phyloP scores from a whole-genome alignment of 495 filamentous ascomycete species.

The Aspergillus steynii region DNA sequence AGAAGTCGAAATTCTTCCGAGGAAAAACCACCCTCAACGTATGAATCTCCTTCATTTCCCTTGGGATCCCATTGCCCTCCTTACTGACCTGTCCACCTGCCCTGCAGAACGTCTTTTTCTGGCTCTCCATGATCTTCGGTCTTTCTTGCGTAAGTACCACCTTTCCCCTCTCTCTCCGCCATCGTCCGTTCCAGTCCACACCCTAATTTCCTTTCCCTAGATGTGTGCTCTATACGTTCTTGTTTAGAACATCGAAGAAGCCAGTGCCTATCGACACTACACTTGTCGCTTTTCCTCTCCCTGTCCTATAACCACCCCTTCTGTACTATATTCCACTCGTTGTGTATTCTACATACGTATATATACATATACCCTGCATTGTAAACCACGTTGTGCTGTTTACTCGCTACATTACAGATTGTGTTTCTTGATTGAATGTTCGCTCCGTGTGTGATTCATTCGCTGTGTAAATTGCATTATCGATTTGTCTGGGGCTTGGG shows the following conservation, averaged over 20 bases:
- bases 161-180: not conserved
- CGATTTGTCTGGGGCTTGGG: not conserved
- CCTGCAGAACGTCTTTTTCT: constrained; percentile 79
- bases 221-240: constrained; percentile 17
- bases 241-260: constrained; percentile 4
- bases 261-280: not conserved
- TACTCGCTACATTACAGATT: not conserved
- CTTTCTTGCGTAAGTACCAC: constrained; percentile 70
- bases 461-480: not conserved
- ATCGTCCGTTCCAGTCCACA: not conserved
- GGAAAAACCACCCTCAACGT: constrained; percentile 75
- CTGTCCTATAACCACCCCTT: not conserved
- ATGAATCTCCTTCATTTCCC: constrained; percentile 17
- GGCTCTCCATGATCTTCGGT: constrained; percentile 92
- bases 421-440: too few species aligned
- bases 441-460: too few species aligned
- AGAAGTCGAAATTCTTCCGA: constrained; percentile 74
- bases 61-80: not conserved
- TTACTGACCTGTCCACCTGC: constrained; percentile 1
- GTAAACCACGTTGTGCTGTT: not conserved
- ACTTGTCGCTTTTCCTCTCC: not conserved
- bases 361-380: not conserved
- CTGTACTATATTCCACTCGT: constrained; percentile 8
- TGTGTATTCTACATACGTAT: constrained; percentile 1
- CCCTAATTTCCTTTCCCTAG: not conserved